These are phyloP conservation scores for Sugiyamaella americana DNA, from an alignment of 805 yeast genomes.

Conservation along the genomic window DNA sequence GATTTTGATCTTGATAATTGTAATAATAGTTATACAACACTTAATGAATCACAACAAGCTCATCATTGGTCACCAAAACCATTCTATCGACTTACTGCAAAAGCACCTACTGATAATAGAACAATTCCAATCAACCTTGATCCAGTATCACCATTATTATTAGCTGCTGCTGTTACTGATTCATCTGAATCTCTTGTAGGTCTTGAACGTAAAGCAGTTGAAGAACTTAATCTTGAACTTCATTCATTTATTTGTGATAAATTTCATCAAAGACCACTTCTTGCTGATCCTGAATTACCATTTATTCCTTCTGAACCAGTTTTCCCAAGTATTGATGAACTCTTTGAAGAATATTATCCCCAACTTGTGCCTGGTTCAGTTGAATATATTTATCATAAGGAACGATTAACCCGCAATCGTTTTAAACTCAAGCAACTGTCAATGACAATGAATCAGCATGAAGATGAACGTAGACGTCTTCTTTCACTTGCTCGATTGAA, in stretches of 20 bases:
- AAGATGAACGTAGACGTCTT: slow-evolving; percentile 12
- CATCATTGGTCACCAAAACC: background rate
- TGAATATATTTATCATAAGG: slow-evolving; percentile 16
- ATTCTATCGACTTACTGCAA: background rate
- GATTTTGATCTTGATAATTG: slow-evolving; percentile 1
- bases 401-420: slow-evolving; percentile 21
- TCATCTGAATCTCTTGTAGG: slow-evolving; percentile 12
- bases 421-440: slow-evolving; percentile 15
- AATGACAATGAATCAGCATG: slow-evolving; percentile 11
- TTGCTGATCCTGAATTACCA: slow-evolving; percentile 21
- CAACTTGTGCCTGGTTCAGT: slow-evolving; percentile 12
- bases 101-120: slow-evolving; percentile 8
- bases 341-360: slow-evolving; percentile 20
- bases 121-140: slow-evolving; percentile 18
- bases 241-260: slow-evolving; percentile 18
- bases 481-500: slow-evolving; percentile 11
- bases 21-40: background rate
- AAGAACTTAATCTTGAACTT: slow-evolving; percentile 16
- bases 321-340: slow-evolving; percentile 16
- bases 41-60: background rate
- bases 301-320: slow-evolving; percentile 22
- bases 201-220: slow-evolving; percentile 13
- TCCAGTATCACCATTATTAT: slow-evolving; percentile 19
- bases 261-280: slow-evolving; percentile 19
- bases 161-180: slow-evolving; percentile 13